Evolutionary conservation across 345 rosid genomes (phyloP), one percentile per base, ranked within the genome.

Genomic region (Streptanthus diversifolius): DNA sequence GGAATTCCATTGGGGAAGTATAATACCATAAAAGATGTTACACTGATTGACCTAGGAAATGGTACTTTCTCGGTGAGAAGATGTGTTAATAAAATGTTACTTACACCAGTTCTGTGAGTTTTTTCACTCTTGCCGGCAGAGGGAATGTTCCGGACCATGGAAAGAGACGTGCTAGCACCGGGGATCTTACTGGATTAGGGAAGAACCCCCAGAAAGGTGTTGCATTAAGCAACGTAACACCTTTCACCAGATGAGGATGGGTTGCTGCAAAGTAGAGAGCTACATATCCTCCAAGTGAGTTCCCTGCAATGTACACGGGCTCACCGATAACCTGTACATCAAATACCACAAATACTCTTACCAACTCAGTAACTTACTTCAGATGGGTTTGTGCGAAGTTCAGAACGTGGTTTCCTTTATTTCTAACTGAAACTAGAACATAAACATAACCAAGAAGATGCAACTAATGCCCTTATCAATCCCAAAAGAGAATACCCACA

Each of bases 181-280:
- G 99, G 51, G 88, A 91, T 77, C 77, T 85, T 66, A 76, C 21
- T 37, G 95, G 95, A 81, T 95, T 95, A 8, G 99, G 97, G 35
- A 86, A 82, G 75, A 95, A 87, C 39, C 99, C 99, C 99, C 97
- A 95, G 74, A 91, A 91, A n/a, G 97, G 99, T 51, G 99, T 91
- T 5, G 99, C 97, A 52, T 95, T 95, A 13, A 95, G 91, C 81
- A 91, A 77, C 0, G 95, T 91, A 49, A 91, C 86, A 56, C 99
- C 99, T 75, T 89, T 89, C 77, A 95, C 97, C 73, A 88, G 73
- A 10, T 91, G 83, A 51, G 97, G 97, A 77, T 88, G 71, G 66
- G 81, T 73, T 74, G 99, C 99, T 14, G 99, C 93, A 70, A 89
- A 87, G 84, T 85, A 89, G 29, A 95, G 75, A 7, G 95, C 93